A percentile compares a stretch with the other conserved stretches of the same genome.
Conservation (phyloP, 768 basidiomycete species). For the Cyclocybe cylindracea region DNA sequence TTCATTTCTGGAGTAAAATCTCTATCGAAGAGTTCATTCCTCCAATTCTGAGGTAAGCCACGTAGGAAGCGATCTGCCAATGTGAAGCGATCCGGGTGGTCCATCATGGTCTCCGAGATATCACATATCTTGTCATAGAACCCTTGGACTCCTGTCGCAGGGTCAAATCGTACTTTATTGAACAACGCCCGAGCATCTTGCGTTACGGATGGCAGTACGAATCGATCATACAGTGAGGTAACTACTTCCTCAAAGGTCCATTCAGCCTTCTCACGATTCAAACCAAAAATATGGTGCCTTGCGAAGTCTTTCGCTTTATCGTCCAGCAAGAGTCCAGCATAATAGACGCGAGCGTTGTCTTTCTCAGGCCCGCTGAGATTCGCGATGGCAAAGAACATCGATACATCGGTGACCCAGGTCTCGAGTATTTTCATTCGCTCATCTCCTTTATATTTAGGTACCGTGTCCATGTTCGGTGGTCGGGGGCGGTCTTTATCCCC, state of each 20-base stretch:
- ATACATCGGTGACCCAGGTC: background rate
- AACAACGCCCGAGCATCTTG: background rate
- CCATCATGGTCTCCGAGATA: conserved; percentile 9
- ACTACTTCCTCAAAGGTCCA: conserved; percentile 4
- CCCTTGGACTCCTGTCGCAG: conserved; percentile 3
- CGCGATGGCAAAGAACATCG: conserved; percentile 1
- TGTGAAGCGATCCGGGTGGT: conserved; percentile 10
- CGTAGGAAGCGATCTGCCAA: conserved; percentile 9
- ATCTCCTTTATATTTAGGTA: background rate
- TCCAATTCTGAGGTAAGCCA: conserved; percentile 1
- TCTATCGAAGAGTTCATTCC: background rate
- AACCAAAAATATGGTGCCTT: background rate
- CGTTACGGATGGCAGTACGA: background rate
- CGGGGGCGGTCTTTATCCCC: too few species aligned
- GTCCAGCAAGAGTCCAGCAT: background rate
- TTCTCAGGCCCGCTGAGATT: background rate
- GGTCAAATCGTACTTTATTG: too few species aligned
- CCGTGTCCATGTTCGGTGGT: too few species aligned
- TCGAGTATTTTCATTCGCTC: background rate
- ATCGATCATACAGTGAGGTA: background rate
- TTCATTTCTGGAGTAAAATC: conserved; percentile 11
- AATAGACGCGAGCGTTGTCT: background rate
- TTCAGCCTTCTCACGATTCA: background rate
- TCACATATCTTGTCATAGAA: conserved; percentile 8
- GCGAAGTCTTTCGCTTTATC: background rate